Evolutionary conservation across 805 yeast genomes (phyloP), one percentile per base, ranked within the genome.

Genomic region (Candida vartiovaarae): DNA sequence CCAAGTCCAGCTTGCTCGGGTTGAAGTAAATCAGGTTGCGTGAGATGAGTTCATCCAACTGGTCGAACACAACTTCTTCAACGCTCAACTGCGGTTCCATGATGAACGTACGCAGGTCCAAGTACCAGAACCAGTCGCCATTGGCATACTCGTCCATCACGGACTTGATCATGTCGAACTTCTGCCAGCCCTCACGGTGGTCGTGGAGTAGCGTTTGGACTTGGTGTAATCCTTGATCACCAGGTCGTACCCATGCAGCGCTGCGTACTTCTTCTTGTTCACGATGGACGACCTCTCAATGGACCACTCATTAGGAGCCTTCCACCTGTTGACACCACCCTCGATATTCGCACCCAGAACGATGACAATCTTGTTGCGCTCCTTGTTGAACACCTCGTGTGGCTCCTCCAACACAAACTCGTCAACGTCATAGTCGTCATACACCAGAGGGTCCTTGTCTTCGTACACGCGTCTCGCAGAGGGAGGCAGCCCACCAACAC

Each of bases 201-300:
- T 72, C 77, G 55, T 72, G 38, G 74, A 71, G 51, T 74, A 74
- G 40, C 71, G 59, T 52, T 72, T 74, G 48, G 70, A 65, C 50
- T 65, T 65, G 29, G 75, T 71, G 58, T 67, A 62, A 46, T 72
- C 74, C 50, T 64, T 65, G 42, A 73, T 63, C 4, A 74, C 63
- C 41, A 74, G 56, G 28, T 74, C 75, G 47, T 74, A 74, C 1
- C 75, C 75, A 48, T 74, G 78, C 15, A 60, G 56, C 36, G 63
- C 64, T n/a, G 76, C 70, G 46, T 73, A 74, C 40, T 65, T 66
- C 53, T 65, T 71, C 53, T 74, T 74, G 58, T 74, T 72, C 32
- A 72, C 55, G 27, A 73, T 65, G 3, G 75, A 68, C 3, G 72
- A 62, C 32, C 75, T 64, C 54, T 74, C 79, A 51, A 72, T 68